Conservation (phyloP, 1,284 basidiomycete genomes). For the Phellinidium pouzarii region DNA sequence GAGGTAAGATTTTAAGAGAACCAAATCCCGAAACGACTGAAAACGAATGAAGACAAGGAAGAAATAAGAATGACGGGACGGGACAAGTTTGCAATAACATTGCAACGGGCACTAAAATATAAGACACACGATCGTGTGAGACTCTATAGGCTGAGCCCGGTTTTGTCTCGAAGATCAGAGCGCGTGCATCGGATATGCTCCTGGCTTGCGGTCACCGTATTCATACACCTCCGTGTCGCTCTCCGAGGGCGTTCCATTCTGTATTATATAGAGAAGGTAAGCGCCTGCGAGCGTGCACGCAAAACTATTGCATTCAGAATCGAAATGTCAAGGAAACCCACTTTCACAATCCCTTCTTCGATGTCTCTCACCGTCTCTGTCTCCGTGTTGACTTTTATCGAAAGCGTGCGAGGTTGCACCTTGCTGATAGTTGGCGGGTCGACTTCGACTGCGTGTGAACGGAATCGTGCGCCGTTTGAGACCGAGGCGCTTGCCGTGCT, state of each 20-base stretch:
- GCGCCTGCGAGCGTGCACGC: constrained; percentile 1
- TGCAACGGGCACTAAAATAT: no score
- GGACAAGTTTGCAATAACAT: no score
- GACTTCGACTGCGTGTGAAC: constrained; percentile 14
- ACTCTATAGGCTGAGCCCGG: no score
- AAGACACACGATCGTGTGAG: no score
- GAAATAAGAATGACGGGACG: no score
- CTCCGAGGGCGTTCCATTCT: constrained; percentile 10
- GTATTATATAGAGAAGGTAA: constrained; percentile 3
- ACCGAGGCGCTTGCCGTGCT: constrained; percentile 6
- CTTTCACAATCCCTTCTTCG: constrained; percentile 8
- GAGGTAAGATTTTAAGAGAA: no score
- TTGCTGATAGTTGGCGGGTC: constrained; percentile 4
- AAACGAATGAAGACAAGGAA: no score
- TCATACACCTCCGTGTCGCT: constrained; percentile 14
- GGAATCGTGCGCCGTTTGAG: constrained; percentile 9
- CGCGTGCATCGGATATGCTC: constrained; percentile 13
- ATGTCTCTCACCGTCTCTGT: constrained; percentile 11
- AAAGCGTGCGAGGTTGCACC: constrained; percentile 14
- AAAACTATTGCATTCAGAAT: not conserved
- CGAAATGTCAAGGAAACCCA: not conserved
- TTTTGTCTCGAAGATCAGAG: no score
- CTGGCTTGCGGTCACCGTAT: constrained; percentile 9
- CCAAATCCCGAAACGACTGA: no score
- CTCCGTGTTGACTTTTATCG: constrained; percentile 19